Conservation (phyloP, 305 asterid species). For the Solanum hybrid region DNA sequence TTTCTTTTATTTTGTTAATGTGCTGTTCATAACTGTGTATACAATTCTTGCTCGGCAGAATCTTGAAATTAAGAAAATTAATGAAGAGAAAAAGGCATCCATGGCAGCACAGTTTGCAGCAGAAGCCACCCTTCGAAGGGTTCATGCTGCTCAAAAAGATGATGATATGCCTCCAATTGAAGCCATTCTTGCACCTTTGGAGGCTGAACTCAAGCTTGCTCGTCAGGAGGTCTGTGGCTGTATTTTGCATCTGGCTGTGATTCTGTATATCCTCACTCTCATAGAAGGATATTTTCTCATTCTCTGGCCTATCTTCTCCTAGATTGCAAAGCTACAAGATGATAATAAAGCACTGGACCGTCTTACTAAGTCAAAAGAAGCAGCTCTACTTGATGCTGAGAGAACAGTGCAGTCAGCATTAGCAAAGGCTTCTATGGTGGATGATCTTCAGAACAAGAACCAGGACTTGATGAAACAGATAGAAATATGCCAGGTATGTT, state of each 20-base stretch:
- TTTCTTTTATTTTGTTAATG: neutral
- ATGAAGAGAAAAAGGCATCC: conserved; percentile 95
- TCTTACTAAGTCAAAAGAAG: conserved; percentile 96
- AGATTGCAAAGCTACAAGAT: conserved; percentile 93
- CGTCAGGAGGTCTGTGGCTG: conserved; percentile 69
- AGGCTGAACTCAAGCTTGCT: conserved; percentile 96
- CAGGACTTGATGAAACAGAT: conserved; percentile 98
- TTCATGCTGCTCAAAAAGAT: conserved; percentile 94
- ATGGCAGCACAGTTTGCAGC: conserved; percentile 99
- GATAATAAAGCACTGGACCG: conserved; percentile 96
- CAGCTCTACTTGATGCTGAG: conserved; percentile 94
- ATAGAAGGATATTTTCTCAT: neutral
- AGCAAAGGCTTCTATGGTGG: conserved; percentile 99
- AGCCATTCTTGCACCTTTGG: conserved; percentile 94
- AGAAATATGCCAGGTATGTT: conserved; percentile 89
- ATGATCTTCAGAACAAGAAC: conserved; percentile 95
- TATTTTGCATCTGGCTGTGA: conserved; percentile 6
- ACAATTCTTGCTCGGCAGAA: conserved; percentile 45
- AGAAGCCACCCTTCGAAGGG: conserved; percentile 97
- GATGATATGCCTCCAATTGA: conserved; percentile 99
- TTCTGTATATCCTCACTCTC: conserved; percentile 6
- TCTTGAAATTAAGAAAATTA: conserved; percentile 94
- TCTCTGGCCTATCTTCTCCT: conserved; percentile 15
- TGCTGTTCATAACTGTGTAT: no score
- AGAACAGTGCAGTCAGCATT: conserved; percentile 88